These are phyloP conservation scores for Fereydounia khargensis DNA, from an alignment of 1,284 basidiomycete genomes.

Conservation along the genomic window DNA sequence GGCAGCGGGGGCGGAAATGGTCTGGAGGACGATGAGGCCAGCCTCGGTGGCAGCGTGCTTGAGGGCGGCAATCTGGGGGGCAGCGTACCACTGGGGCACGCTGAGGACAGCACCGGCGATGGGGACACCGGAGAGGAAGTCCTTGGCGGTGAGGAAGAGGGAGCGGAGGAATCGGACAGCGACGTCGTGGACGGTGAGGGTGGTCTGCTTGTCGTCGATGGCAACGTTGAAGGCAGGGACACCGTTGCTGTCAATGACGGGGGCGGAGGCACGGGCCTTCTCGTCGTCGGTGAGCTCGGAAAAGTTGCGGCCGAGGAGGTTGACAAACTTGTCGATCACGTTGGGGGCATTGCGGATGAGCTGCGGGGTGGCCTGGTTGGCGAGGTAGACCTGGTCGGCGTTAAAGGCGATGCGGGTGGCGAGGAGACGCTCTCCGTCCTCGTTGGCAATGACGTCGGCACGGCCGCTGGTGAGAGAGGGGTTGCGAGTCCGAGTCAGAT, in stretches of 20 bases:
- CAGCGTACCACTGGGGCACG: slow-evolving; percentile 73
- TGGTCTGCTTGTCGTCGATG: slow-evolving; percentile 67
- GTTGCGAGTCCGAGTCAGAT: too few species aligned
- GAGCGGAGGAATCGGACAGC: slow-evolving; percentile 81
- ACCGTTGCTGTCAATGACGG: slow-evolving; percentile 69
- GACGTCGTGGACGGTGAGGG: slow-evolving; percentile 80
- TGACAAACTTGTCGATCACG: slow-evolving; percentile 89
- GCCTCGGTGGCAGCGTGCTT: slow-evolving; percentile 70
- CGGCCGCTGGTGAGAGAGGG: slow-evolving; percentile 29
- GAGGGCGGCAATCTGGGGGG: slow-evolving; percentile 70
- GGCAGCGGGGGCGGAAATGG: slow-evolving; percentile 78
- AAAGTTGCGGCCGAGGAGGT: slow-evolving; percentile 87
- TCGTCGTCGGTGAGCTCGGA: slow-evolving; percentile 68
- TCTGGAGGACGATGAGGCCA: slow-evolving; percentile 75
- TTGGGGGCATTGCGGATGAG: slow-evolving; percentile 93
- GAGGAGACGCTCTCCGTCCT: slow-evolving; percentile 97
- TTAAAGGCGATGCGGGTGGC: slow-evolving; percentile 90
- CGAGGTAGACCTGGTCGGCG: slow-evolving; percentile 71
- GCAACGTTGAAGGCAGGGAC: slow-evolving; percentile 69
- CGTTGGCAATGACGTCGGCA: slow-evolving; percentile 77
- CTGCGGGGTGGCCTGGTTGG: slow-evolving; percentile 90
- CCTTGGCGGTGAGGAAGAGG: slow-evolving; percentile 81
- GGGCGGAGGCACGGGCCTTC: slow-evolving; percentile 77
- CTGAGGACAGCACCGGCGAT: slow-evolving; percentile 81
- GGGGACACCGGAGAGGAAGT: slow-evolving; percentile 79